Evolutionary conservation across 441 rosid genomes (phyloP), one percentile per base, ranked within the genome.

Genomic region (Biscutella laevigata): DNA sequence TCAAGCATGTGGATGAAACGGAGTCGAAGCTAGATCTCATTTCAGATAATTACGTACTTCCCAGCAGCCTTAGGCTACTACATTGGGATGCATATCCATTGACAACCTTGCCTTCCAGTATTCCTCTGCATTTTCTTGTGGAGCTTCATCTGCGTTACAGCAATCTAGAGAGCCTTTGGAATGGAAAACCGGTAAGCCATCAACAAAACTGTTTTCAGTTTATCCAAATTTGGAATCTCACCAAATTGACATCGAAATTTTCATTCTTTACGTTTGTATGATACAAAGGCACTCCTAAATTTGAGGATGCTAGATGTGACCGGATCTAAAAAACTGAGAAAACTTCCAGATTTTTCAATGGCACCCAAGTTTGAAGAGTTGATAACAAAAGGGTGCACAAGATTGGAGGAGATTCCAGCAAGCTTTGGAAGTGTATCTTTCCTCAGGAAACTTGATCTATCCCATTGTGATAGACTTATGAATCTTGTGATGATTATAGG

Each of bases 51-150:
- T 3, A 36, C 2, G 20, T 7, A 37, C 22, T 5, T n/a, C 20
- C 6, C n/a, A n/a, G n/a, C n/a, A n/a, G 20, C 20, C 20, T 17
- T 17, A 42, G 28, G 16, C 10, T 42, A 9, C 30, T 42, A 10
- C 48, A 42, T 4, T 42, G 48, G 48, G 48, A 42, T 12, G 48
- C 48, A 21, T 42, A 42, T 42, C 48, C 48, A 0, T 21, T 24
- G 15, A 42, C 8, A 22, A 21, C 30, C 9, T 0, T 42, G 30
- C 48, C 48, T 42, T 42, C 12, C 9, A 1, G 12, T 11, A 2
- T 42, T 3, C 17, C 5, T 2, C 30, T 22, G 0, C 9, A 42
- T 9, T 42, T 4, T 4, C 48, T 42, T 22, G 48, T 42, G n/a
- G 48, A 42, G 6, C n/a, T 42, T 30, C 12, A 42, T 0, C 1